These are phyloP conservation scores for Mitragyna speciosa DNA, from an alignment of 257 asterid genomes.

Conservation along the genomic window DNA sequence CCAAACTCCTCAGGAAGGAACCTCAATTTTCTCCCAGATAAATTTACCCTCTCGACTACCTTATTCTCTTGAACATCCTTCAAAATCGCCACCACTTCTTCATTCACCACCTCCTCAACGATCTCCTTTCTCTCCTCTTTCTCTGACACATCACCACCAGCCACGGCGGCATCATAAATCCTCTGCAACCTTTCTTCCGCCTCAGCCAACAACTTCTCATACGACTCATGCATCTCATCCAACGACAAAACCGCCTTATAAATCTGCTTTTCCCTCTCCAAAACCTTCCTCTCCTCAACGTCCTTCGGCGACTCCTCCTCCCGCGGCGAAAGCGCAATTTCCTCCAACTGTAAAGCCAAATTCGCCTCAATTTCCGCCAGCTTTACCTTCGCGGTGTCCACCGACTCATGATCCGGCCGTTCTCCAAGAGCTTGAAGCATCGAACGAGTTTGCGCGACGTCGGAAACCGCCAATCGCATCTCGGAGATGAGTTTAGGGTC, in stretches of 20 bases:
- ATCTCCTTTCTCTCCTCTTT: slow-evolving; percentile 39
- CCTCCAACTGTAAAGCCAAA: slow-evolving; percentile 39
- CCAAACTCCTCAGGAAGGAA: slow-evolving; percentile 84
- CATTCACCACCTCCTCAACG: slow-evolving; percentile 51
- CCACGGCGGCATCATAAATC: slow-evolving; percentile 78
- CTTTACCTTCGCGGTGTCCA: slow-evolving; percentile 62
- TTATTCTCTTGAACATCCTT: slow-evolving; percentile 58
- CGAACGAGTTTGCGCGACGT: slow-evolving; percentile 76
- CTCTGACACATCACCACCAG: slow-evolving; percentile 43
- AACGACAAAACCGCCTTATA: slow-evolving; percentile 62
- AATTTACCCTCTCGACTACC: slow-evolving; percentile 55
- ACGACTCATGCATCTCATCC: slow-evolving; percentile 85
- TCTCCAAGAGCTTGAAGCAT: slow-evolving; percentile 60
- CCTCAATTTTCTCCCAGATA: slow-evolving; percentile 56
- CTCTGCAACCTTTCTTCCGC: slow-evolving; percentile 79
- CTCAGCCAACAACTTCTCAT: slow-evolving; percentile 70
- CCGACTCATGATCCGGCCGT: slow-evolving; percentile 90
- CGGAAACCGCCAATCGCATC: slow-evolving; percentile 75
- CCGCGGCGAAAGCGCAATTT: slow-evolving; percentile 32
- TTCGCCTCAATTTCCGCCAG: slow-evolving; percentile 56
- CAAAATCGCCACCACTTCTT: slow-evolving; percentile 64
- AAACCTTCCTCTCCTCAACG: slow-evolving; percentile 24
- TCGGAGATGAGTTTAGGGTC: slow-evolving; percentile 62
- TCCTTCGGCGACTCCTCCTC: slow-evolving; percentile 18
- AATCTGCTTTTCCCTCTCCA: slow-evolving; percentile 47